These are phyloP conservation scores for Alternaria triticimaculans DNA, from an alignment of 2,329 filamentous ascomycete species.

Conservation along the genomic window DNA sequence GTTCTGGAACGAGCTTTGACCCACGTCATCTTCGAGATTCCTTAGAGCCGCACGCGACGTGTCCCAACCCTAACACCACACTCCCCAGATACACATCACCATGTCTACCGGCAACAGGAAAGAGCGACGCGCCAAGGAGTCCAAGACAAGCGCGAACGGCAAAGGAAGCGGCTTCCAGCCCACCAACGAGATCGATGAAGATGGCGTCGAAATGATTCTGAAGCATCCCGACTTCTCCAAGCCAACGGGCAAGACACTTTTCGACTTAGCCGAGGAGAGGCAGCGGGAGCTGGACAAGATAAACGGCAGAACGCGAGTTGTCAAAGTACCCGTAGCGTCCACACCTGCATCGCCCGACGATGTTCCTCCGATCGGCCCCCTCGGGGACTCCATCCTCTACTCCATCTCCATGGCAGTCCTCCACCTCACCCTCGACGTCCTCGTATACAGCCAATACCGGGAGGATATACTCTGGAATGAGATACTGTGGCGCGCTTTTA, in stretches of 20 bases:
- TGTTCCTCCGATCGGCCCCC: slow-evolving; percentile 52
- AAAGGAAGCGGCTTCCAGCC: slow-evolving; percentile 48
- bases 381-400: slow-evolving; percentile 58
- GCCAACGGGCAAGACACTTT: slow-evolving; percentile 70
- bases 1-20: slow-evolving; percentile 20
- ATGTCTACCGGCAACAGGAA: slow-evolving; percentile 53
- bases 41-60: slow-evolving; percentile 30
- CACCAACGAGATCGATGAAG: slow-evolving; percentile 44
- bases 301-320: slow-evolving; percentile 53
- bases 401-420: slow-evolving; percentile 69
- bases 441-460: slow-evolving; percentile 82
- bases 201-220: slow-evolving; percentile 66
- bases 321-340: slow-evolving; percentile 42
- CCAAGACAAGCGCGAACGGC: slow-evolving; percentile 22
- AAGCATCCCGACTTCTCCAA: slow-evolving; percentile 71
- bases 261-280: slow-evolving; percentile 73
- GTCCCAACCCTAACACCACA: slow-evolving; percentile 13
- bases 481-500: slow-evolving; percentile 61
- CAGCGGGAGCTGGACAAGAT: slow-evolving; percentile 51
- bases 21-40: slow-evolving; percentile 18
- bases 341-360: slow-evolving; percentile 24
- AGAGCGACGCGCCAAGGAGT: slow-evolving; percentile 52
- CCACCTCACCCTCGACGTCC: slow-evolving; percentile 78
- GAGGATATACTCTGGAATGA: slow-evolving; percentile 66
- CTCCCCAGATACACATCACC: not conserved